Conservation (phyloP, 2,329 filamentous ascomycete genomes). For the Epichloe scottii region DNA sequence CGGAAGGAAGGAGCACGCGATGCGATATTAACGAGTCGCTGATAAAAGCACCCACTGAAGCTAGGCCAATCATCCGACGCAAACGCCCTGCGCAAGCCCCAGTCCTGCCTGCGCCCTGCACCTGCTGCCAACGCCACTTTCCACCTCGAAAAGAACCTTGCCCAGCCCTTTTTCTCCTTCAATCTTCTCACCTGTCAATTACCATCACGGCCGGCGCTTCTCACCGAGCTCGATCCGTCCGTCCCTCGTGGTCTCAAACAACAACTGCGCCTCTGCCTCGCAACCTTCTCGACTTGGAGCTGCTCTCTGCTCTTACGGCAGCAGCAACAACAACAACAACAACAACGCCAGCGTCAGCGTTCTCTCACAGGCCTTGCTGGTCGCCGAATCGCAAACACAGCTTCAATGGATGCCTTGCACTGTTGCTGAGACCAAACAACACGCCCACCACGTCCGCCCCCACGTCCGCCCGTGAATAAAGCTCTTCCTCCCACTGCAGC, state of each 20-base stretch:
- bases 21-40: background rate
- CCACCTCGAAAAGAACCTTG: background rate
- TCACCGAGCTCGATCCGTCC: background rate
- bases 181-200: background rate
- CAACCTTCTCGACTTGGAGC: background rate
- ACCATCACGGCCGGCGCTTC: constrained; percentile 1
- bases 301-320: background rate
- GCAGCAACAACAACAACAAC: background rate
- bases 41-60: background rate
- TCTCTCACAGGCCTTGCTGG: background rate
- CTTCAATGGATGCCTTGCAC: constrained; percentile 1
- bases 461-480: background rate
- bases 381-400: constrained; percentile 3
- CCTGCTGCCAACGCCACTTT: constrained; percentile 3
- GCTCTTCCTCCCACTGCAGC: background rate
- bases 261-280: background rate
- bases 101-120: no score
- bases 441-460: background rate
- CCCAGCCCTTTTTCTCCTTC: constrained; percentile 4
- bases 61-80: background rate
- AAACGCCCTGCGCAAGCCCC: no score
- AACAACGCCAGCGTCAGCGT: background rate
- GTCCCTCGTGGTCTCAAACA: background rate
- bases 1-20: no score
- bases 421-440: background rate